phyloP scores from a whole-genome alignment of 371 early-diverging fungal genomes.

The Umbelopsis sp. region DNA sequence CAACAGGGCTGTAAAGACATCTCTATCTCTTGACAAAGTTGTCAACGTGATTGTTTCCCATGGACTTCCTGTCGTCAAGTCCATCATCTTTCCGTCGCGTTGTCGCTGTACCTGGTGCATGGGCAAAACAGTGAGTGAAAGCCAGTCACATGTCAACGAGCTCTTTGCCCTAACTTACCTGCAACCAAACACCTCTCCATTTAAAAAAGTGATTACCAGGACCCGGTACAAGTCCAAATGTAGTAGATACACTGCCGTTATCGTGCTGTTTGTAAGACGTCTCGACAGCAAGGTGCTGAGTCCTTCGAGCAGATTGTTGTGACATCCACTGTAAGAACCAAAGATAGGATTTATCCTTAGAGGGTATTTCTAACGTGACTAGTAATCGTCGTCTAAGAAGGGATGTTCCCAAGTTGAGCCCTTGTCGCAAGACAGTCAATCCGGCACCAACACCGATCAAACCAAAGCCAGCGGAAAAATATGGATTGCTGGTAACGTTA shows the following conservation, averaged over 20 bases:
- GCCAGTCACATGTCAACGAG: neutral
- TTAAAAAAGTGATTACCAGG: slow-evolving; percentile 90
- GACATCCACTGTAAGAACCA: slow-evolving; percentile 96
- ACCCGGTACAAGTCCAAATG: slow-evolving; percentile 90
- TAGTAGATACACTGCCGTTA: slow-evolving; percentile 85
- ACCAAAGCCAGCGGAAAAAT: slow-evolving; percentile 95
- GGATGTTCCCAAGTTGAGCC: slow-evolving; percentile 66
- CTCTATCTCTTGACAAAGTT: slow-evolving; percentile 80
- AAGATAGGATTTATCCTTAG: slow-evolving; percentile 88
- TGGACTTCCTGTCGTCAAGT: slow-evolving; percentile 87
- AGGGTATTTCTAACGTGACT: slow-evolving; percentile 93
- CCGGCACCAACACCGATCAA: slow-evolving; percentile 90
- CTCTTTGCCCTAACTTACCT: slow-evolving; percentile 26
- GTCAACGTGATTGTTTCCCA: slow-evolving; percentile 96
- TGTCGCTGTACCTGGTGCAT: slow-evolving; percentile 69
- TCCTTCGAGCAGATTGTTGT: slow-evolving; percentile 60
- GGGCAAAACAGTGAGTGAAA: slow-evolving; percentile 1
- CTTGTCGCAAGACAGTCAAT: slow-evolving; percentile 79
- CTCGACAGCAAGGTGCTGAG: slow-evolving; percentile 86
- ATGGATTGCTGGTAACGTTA: slow-evolving; percentile 73
- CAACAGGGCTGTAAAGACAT: slow-evolving; percentile 75
- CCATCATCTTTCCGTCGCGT: slow-evolving; percentile 86
- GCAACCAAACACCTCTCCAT: slow-evolving; percentile 86
- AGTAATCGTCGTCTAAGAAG: slow-evolving; percentile 78
- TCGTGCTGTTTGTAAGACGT: slow-evolving; percentile 89